Percentiles rank a stretch among this genome's conserved stretches.
phyloP scores from a whole-genome alignment of 2,329 filamentous ascomycete species.

The Fusarium annulatum region DNA sequence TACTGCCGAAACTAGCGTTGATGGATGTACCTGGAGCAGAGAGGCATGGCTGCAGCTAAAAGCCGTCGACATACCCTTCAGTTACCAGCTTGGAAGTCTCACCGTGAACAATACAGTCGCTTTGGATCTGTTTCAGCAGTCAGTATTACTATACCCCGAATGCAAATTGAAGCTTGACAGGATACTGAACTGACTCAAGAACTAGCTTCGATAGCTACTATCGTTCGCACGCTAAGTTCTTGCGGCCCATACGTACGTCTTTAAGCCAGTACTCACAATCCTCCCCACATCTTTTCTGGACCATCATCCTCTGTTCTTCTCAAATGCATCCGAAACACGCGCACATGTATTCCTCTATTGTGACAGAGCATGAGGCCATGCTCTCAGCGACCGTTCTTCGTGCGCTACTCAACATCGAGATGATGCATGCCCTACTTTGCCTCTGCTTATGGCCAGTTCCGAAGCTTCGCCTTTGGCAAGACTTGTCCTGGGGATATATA shows the following conservation, averaged over 20 bases:
- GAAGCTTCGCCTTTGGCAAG: neutral
- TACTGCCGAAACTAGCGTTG: fast-evolving
- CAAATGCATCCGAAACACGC: neutral
- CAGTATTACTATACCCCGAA: fast-evolving
- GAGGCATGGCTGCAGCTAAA: neutral
- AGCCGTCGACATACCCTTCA: neutral
- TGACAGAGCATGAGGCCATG: neutral
- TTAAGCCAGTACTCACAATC: neutral
- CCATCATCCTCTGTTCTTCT: neutral
- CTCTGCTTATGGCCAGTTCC: neutral
- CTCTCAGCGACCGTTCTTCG: neutral
- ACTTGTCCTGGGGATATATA: neutral
- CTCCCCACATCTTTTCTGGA: neutral
- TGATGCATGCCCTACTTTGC: neutral
- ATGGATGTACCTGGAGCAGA: fast-evolving
- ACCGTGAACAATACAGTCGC: neutral
- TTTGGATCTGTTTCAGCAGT: neutral
- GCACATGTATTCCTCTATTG: neutral
- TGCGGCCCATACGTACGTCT: neutral
- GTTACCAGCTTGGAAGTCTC: neutral
- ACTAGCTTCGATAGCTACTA: neutral
- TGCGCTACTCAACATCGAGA: neutral
- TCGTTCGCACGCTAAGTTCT: neutral
- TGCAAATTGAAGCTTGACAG: fast-evolving
- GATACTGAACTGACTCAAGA: neutral